A percentile compares a stretch with the other conserved stretches of the same genome.
These are phyloP conservation scores for Bolboschoenus planiculmis DNA, from an alignment of 176 grass and related monocot species.

Conservation along the genomic window DNA sequence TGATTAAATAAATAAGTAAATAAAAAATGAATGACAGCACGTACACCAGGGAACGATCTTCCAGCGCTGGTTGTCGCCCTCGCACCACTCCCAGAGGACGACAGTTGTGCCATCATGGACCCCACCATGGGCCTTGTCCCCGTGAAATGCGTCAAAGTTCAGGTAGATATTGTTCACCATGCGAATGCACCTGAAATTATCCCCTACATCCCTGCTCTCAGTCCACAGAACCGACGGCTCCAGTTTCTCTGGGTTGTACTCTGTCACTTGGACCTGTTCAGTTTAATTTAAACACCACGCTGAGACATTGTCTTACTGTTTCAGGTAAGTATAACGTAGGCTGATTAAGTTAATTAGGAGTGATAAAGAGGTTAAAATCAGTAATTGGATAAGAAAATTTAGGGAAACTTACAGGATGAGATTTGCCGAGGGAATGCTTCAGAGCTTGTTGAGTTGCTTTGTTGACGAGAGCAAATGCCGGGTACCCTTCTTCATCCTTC, in stretches of 20 bases:
- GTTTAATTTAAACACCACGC: neutral
- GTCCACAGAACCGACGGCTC: slow-evolving; percentile 28
- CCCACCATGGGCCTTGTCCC: slow-evolving; percentile 21
- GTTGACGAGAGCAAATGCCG: slow-evolving; percentile 29
- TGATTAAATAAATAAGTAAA: neutral
- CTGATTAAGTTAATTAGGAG: neutral
- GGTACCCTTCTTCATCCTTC: slow-evolving; percentile 33
- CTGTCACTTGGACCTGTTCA: neutral
- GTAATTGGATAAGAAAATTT: neutral
- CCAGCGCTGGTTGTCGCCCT: slow-evolving; percentile 37
- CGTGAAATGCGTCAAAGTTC: slow-evolving; percentile 27
- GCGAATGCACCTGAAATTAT: slow-evolving; percentile 18
- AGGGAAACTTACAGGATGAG: slow-evolving; percentile 11
- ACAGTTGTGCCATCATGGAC: slow-evolving; percentile 27
- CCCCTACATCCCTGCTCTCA: slow-evolving; percentile 15
- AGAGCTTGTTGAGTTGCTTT: slow-evolving; percentile 31
- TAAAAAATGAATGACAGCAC: neutral
- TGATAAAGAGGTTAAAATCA: neutral
- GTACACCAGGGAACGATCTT: slow-evolving; percentile 32
- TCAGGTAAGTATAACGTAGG: neutral
- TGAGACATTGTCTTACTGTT: neutral
- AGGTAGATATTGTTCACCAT: slow-evolving; percentile 39
- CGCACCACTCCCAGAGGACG: slow-evolving; percentile 18
- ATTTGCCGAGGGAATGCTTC: slow-evolving; percentile 29
- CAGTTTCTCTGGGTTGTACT: slow-evolving; percentile 24